Base-by-base conservation (phyloP, 108 stramenopile species). In the Fragilaria radians region DNA sequence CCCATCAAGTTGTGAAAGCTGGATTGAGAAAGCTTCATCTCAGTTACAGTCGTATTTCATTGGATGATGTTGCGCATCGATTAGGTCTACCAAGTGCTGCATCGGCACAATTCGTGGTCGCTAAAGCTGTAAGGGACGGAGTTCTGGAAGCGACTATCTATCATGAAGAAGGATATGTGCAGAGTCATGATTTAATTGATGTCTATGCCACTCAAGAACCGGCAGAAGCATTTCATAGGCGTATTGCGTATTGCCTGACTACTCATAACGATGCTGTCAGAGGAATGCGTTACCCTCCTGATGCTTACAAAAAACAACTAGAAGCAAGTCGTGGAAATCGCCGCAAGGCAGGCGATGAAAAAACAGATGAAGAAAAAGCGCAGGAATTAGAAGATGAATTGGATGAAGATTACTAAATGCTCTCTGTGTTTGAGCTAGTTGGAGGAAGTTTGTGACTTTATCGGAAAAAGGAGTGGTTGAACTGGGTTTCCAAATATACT, bases 111-210 rank as follows among this genome's bases (percentile, higher is more conserved):
- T 96, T 91, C 64, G 93, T 98, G 29, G 95, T 95, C 31, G 95
- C 97, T 56, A 97, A 98, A 83, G 97, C 96, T 17, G 95, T 99
- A 24, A 62, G 93, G 19, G 99, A 99, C 77, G 99, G 99, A 21
- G 97, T 99, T 0, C 85, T 99, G 61, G 96, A 98, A 58, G 99
- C 96, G n/a, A 89, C 90, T 9, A 92, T 99, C 66, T 93, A 98
- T 77, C 97, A 96, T 67, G 90, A 91, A 32, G 85, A 81, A 32
- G 84, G 84, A 25, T 95, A 81, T 71, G 73, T 99, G 14, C 83
- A 85, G 48, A 79, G 84, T 49, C 88, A 95, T 61, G 99, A 97
- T 55, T 79, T 94, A 52, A 77, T 90, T 34, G 96, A 99, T 74
- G 85, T 97, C 31, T 99, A 99, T 73, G 85, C 94, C 9, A 98